These are phyloP conservation scores for Drosera capensis DNA, from an alignment of 148 eudicot species.

Conservation along the genomic window DNA sequence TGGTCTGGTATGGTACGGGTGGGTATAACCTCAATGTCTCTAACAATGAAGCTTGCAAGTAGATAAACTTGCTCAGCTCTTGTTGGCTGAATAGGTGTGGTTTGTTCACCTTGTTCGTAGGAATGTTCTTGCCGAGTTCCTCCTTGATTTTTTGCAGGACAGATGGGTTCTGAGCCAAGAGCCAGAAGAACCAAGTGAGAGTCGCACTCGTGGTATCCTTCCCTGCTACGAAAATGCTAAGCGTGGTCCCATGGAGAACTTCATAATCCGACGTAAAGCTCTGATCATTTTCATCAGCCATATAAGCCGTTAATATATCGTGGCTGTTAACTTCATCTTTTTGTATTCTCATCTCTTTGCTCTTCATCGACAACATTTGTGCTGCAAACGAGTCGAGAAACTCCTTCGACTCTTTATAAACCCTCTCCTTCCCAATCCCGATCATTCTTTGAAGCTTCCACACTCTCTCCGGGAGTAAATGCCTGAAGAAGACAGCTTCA, in stretches of 20 bases:
- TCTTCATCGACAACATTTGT: conserved; percentile 4
- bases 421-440: conserved; percentile 14
- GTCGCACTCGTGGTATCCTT: neutral
- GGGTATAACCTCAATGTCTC: conserved; percentile 23
- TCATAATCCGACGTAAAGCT: neutral
- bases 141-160: neutral
- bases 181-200: neutral
- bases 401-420: conserved; percentile 4
- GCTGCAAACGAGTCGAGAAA: conserved; percentile 9
- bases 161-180: neutral
- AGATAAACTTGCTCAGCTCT: neutral
- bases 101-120: neutral
- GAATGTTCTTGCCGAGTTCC: neutral
- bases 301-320: conserved; percentile 6
- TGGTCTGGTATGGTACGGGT: conserved; percentile 20
- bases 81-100: neutral
- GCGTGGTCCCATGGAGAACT: conserved; percentile 6
- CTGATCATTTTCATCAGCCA: conserved; percentile 1
- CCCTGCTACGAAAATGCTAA: conserved; percentile 10
- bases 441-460: conserved; percentile 19
- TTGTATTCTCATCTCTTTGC: neutral
- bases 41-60: neutral
- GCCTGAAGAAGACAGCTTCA: conserved; percentile 9
- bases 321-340: neutral
- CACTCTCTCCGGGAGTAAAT: conserved; percentile 10